Evolutionary conservation across 257 asterid species (phyloP), one percentile per base, ranked within the genome.

Genomic region (Plantago ovata): DNA sequence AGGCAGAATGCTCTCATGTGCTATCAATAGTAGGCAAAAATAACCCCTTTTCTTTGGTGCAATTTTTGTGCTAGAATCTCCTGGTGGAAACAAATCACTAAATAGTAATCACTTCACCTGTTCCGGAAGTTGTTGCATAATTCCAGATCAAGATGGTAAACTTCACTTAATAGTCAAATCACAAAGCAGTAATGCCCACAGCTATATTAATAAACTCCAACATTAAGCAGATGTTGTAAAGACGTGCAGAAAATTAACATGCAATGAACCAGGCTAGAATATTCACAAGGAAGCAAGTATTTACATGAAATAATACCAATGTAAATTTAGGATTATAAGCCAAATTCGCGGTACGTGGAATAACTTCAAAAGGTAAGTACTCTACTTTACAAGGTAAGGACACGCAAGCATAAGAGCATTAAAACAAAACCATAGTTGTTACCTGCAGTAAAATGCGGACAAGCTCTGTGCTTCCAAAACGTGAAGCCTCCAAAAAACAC

Each of bases 391-490:
- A 32, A 33, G 21, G 56, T 11, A 50, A 50, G 14, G 15, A 9
- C 56, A 23, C 28, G 36, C 1, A 11, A 11, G 7, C 24, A 13
- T 21, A 16, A 19, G 23, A 50, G 14, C 9, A 50, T 20, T 9
- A 36, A 20, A 22, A 50, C 13, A 50, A 11, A 46, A 15, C 8
- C 12, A 13, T 15, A 50, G 56, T 4, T 50, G 10, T 22, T 11
- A 93, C 98, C 98, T 93, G 97, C 72, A 93, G 79, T 48, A 93
- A 63, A 75, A 93, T 93, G 65, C 97, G 99, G 66, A 93, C 99
- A 56, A 93, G 99, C 72, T 93, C 99, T 13, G 99, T 93, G 80
- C 99, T 93, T 58, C 99, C 97, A 74, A 93, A 93, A 21, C 97
- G 95, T 6, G 99, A 86, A 47, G 99, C 99, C 81, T 93, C 99